These are phyloP conservation scores for Berkeleyomyces rouxiae DNA, from an alignment of 2,329 filamentous ascomycete genomes.

Conservation along the genomic window DNA sequence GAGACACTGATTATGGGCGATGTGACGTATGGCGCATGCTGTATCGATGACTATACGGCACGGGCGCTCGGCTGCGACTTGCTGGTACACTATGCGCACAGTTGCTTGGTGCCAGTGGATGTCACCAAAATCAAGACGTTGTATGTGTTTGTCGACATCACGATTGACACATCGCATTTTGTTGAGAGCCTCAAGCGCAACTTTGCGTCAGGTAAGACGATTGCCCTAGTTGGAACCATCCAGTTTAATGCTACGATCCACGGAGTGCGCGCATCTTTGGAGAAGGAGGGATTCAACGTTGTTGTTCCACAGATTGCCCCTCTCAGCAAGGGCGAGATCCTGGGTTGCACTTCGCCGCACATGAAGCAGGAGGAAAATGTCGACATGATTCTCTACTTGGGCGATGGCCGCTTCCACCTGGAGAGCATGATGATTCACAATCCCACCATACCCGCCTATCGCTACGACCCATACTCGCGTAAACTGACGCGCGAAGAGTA, in stretches of 20 bases:
- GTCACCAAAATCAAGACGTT: constrained; percentile 94
- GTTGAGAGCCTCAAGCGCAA: constrained; percentile 77
- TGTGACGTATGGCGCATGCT: constrained; percentile 95
- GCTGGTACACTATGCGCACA: constrained; percentile 92
- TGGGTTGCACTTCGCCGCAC: constrained; percentile 87
- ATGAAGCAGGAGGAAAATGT: constrained; percentile 42
- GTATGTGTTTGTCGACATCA: constrained; percentile 96
- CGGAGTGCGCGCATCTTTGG: constrained; percentile 59
- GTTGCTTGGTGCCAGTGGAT: constrained; percentile 87
- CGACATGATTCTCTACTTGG: constrained; percentile 73
- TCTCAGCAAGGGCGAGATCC: constrained; percentile 82
- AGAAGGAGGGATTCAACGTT: constrained; percentile 69
- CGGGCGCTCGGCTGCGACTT: constrained; percentile 86
- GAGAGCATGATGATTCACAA: constrained; percentile 99
- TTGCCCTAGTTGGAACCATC: constrained; percentile 90
- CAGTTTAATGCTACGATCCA: constrained; percentile 98
- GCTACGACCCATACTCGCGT: constrained; percentile 91
- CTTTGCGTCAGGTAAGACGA: constrained; percentile 66
- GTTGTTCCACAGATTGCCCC: constrained; percentile 86
- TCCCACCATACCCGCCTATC: constrained; percentile 73
- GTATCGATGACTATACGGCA: constrained; percentile 96
- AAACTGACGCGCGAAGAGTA: constrained; percentile 85
- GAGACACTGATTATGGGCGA: constrained; percentile 98
- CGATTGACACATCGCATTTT: constrained; percentile 79
- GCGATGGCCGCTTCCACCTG: constrained; percentile 86